These are phyloP conservation scores for Ogataea henricii DNA, from an alignment of 805 yeast species.

Conservation along the genomic window DNA sequence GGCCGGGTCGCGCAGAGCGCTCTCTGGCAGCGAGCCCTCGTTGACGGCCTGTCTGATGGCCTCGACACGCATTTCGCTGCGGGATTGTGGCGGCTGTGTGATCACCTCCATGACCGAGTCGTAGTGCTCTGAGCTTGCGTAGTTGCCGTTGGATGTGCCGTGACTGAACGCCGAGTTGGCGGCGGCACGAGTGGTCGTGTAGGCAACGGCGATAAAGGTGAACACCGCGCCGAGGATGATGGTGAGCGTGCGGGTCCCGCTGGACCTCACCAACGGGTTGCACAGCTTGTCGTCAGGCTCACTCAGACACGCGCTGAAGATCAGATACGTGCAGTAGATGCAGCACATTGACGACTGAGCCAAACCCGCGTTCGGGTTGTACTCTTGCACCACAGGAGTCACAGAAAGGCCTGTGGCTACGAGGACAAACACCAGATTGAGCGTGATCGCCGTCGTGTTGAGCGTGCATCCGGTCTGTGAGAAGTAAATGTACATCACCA, in stretches of 20 bases:
- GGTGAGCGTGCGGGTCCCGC: constrained; percentile 87
- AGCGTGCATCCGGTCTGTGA: constrained; percentile 80
- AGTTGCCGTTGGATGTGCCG: constrained; percentile 15
- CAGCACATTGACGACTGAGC: constrained; percentile 98
- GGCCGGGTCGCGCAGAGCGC: constrained; percentile 76
- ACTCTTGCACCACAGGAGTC: constrained; percentile 83
- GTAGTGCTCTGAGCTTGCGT: constrained; percentile 35
- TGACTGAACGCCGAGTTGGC: constrained; percentile 69
- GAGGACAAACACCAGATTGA: constrained; percentile 68
- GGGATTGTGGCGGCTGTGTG: constrained; percentile 49
- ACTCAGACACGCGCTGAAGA: constrained; percentile 89
- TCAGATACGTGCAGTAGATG: constrained; percentile 86
- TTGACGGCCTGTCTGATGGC: constrained; percentile 95
- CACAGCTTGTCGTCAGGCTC: constrained; percentile 95
- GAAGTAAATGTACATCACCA: constrained; percentile 80
- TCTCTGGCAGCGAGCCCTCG: constrained; percentile 91
- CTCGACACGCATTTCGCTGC: constrained; percentile 78
- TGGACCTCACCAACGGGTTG: constrained; percentile 87
- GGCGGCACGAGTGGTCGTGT: constrained; percentile 96
- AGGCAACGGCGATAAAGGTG: constrained; percentile 93
- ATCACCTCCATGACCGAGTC: constrained; percentile 45
- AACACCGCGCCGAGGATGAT: constrained; percentile 88
- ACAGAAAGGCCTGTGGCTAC: constrained; percentile 71
- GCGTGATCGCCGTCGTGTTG: constrained; percentile 84
- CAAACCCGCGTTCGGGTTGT: constrained; percentile 91